Base-by-base conservation (phyloP, 371 early-diverging fungal genomes). In the Vavraia culicis region DNA sequence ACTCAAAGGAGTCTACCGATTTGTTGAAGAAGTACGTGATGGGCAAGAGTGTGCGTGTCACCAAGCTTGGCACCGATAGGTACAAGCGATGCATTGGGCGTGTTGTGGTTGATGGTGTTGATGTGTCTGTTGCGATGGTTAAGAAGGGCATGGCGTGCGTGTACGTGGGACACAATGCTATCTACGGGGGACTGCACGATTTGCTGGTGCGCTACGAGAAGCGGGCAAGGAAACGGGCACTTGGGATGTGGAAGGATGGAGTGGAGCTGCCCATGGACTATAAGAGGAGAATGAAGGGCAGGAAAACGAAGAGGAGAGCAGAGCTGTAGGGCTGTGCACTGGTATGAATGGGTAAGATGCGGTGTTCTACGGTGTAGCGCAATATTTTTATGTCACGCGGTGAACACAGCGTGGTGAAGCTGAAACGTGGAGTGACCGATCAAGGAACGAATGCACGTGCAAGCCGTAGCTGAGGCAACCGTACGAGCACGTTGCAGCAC, bases 71-170 rank as follows among this genome's bases (percentile, higher is more conserved):
- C 22, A 68, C 67, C 47, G 82, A 82, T 55, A 76, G 75, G 18
- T 82, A 80, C 47, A 62, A 62, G n/a, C 72, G 82, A 39, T 75
- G 71, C 62, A 27, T 73, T 23, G 19, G 33, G 11, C 43, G 60
- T 53, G 72, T 39, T 54, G n/a, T 54, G 46, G 47, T 68, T 4
- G 39, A 42, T 11, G 27, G 43, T 35, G 41, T 39, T 65, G 78
- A 82, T 58, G 73, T 82, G 7, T 76, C 78, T 27, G 48, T 72
- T 0, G 75, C 77, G 48, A 75, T 82, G 77, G 55, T 79, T 3
- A 63, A 71, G 54, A 58, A 59, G 11, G 82, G 82, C 2, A 59
- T 72, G 47, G 81, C 78, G 14, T 72, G 72, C 19, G 67, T 82
- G 11, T 82, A 82, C 57, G 64, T 58, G 22, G 72, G 75, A 38